Conservation (phyloP, 495 filamentous ascomycete species). For the Neurospora tetrasperma region DNA sequence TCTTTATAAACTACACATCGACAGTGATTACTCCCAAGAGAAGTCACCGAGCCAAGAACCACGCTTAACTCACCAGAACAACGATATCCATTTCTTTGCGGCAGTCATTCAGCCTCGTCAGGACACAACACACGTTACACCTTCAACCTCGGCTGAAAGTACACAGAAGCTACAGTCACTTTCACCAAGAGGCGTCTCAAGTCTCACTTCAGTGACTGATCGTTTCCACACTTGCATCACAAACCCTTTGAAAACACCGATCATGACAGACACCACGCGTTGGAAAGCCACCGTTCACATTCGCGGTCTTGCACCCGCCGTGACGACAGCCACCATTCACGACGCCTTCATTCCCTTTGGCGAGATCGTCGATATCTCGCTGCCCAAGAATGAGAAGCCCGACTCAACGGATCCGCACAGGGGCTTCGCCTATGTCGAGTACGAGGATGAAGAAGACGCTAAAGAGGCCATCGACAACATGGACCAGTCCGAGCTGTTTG, state of each 20-base stretch:
- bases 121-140: background rate
- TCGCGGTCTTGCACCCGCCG: conserved; percentile 73
- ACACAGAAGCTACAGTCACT: background rate
- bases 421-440: conserved; percentile 96
- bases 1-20: background rate
- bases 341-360: conserved; percentile 95
- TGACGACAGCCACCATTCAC: conserved; percentile 62
- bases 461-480: conserved; percentile 98
- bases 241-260: conserved; percentile 11
- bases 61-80: background rate
- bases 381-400: conserved; percentile 75
- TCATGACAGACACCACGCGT: conserved; percentile 71
- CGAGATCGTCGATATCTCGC: conserved; percentile 77
- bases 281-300: conserved; percentile 87
- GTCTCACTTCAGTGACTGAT: background rate
- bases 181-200: background rate
- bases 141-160: background rate
- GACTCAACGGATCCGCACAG: conserved; percentile 63
- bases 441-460: conserved; percentile 74
- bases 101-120: background rate
- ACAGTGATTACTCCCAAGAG: background rate
- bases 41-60: background rate
- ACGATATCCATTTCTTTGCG: background rate
- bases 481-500: conserved; percentile 95
- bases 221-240: background rate